Conservation (phyloP, 129 eudicot genomes). For the Smallanthus sonchifolius region DNA sequence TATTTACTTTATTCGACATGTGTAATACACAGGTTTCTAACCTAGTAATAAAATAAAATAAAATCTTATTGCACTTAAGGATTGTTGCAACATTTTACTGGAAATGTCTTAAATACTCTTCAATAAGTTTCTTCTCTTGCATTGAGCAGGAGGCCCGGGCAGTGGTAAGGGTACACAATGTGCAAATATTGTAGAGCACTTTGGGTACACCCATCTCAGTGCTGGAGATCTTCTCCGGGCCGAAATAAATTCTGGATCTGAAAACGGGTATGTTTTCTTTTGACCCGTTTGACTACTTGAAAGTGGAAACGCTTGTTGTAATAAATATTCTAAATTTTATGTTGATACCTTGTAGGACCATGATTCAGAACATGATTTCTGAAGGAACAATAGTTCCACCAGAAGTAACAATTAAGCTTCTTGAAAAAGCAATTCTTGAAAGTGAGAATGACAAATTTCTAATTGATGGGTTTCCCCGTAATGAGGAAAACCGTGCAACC, state of each 20-base stretch:
- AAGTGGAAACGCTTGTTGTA: not conserved
- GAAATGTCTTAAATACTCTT: not conserved
- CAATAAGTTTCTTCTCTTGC: not conserved
- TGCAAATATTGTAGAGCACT: slow-evolving; percentile 81
- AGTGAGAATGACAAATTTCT: slow-evolving; percentile 78
- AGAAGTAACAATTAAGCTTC: slow-evolving; percentile 94
- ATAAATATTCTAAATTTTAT: not conserved
- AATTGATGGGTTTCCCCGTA: slow-evolving; percentile 98
- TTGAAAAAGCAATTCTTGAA: slow-evolving; percentile 79
- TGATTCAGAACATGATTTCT: slow-evolving; percentile 95
- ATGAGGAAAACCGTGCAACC: slow-evolving; percentile 94
- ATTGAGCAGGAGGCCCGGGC: slow-evolving; percentile 92
- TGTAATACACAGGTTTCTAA: too few species aligned
- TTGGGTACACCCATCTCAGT: slow-evolving; percentile 97
- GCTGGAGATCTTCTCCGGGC: slow-evolving; percentile 99
- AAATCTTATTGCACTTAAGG: not conserved
- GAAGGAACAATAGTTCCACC: slow-evolving; percentile 97
- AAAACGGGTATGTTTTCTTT: slow-evolving; percentile 63
- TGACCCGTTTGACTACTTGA: not conserved
- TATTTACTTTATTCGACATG: too few species aligned
- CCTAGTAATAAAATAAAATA: not conserved
- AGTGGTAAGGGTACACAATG: slow-evolving; percentile 99
- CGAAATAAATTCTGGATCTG: slow-evolving; percentile 89
- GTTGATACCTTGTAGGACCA: slow-evolving; percentile 43
- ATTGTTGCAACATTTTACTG: not conserved